Conservation (phyloP, 2,329 filamentous ascomycete species). For the Sphaerostilbella broomeana region DNA sequence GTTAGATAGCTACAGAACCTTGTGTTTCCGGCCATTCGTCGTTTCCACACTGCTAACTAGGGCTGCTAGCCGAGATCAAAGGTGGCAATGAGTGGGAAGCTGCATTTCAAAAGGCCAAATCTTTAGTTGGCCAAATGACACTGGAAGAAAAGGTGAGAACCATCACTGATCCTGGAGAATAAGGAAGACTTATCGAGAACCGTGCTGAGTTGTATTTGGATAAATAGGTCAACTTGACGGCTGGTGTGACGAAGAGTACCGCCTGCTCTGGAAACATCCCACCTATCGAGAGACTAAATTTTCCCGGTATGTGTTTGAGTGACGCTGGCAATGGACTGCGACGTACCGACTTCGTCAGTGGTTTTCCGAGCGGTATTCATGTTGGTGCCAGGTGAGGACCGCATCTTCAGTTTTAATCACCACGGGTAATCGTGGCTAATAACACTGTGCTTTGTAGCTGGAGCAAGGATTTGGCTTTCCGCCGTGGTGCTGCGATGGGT, state of each 20-base stretch:
- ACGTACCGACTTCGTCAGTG: constrained; percentile 35
- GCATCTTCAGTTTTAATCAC: not conserved
- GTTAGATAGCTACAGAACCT: not conserved
- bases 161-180: not conserved
- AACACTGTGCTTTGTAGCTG: no score
- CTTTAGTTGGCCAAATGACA: constrained; percentile 66
- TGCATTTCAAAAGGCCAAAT: constrained; percentile 59
- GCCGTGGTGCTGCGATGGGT: constrained; percentile 67
- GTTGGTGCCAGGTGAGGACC: constrained; percentile 31
- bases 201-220: not conserved
- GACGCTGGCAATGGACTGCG: constrained; percentile 41
- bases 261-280: constrained; percentile 42
- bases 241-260: constrained; percentile 53
- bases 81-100: constrained; percentile 61
- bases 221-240: constrained; percentile 60
- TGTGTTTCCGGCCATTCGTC: not conserved
- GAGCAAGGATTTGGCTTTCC: constrained; percentile 64
- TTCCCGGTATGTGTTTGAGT: constrained; percentile 39
- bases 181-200: no score
- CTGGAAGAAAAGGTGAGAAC: constrained; percentile 60
- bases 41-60: not conserved
- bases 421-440: not conserved
- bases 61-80: constrained; percentile 45
- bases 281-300: constrained; percentile 31
- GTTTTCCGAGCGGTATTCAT: constrained; percentile 36